Conservation (phyloP, 163 green algal genomes). For the Trebouxiophyceae sp. region DNA sequence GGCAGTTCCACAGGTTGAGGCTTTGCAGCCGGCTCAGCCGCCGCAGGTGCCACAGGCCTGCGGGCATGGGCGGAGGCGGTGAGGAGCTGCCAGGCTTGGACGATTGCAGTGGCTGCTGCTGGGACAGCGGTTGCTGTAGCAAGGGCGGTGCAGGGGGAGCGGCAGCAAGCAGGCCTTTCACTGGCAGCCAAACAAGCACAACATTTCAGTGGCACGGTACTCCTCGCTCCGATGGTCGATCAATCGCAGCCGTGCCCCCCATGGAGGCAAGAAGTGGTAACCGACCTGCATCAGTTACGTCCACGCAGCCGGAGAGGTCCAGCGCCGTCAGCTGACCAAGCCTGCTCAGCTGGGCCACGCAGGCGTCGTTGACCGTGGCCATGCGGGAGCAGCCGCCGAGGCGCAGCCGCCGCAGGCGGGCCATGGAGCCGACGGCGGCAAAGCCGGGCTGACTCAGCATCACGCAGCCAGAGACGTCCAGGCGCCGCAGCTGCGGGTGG, state of each 20-base stretch:
- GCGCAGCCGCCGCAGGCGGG: too few relatives aligned
- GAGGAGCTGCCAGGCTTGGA: too few relatives aligned
- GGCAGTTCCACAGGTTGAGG: conserved; percentile 41
- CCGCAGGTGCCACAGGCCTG: conserved; percentile 16
- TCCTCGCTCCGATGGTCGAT: background rate
- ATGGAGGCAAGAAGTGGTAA: background rate
- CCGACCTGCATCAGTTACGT: conserved; percentile 30
- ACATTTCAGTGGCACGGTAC: background rate
- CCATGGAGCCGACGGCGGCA: too few relatives aligned
- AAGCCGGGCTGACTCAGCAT: too few relatives aligned
- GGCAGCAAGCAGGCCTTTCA: background rate
- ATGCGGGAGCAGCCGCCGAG: conserved; percentile 27
- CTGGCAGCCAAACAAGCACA: background rate
- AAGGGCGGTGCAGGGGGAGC: background rate
- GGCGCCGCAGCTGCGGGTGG: too few relatives aligned
- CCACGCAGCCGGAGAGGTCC: conserved; percentile 31
- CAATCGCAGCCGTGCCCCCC: background rate
- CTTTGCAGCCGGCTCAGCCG: conserved; percentile 11
- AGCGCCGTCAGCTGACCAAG: conserved; percentile 18
- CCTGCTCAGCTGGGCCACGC: conserved; percentile 13
- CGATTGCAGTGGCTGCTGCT: background rate
- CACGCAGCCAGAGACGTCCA: too few relatives aligned
- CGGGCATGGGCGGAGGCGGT: too few relatives aligned
- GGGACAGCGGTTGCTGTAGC: background rate
- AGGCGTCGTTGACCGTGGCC: conserved; percentile 24